Percentiles rank a stretch among this genome's conserved stretches.
phyloP scores from a whole-genome alignment of 2,329 filamentous ascomycete genomes.

The Aspergillus cejpii region DNA sequence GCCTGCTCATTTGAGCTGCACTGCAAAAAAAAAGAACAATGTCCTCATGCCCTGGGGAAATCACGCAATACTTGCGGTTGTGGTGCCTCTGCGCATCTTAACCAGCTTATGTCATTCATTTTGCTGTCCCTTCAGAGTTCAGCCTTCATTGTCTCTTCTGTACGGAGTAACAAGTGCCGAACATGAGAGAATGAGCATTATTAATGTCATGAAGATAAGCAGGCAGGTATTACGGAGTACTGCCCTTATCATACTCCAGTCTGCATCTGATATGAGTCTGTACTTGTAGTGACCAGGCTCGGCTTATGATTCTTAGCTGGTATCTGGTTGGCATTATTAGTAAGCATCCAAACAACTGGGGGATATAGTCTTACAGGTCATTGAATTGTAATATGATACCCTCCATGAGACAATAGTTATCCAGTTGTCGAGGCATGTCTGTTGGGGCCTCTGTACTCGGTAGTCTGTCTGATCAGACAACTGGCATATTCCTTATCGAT shows the following conservation, averaged over 20 bases:
- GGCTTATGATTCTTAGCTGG: not conserved
- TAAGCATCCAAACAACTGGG: not conserved
- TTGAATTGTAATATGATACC: not conserved
- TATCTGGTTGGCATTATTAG: not conserved
- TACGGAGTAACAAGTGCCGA: conserved; percentile 1
- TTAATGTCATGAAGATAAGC: not conserved
- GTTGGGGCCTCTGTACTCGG: too few relatives aligned
- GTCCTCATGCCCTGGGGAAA: conserved; percentile 27
- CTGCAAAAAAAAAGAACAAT: conserved; percentile 28
- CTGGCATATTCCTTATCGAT: not conserved
- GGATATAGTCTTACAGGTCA: not conserved
- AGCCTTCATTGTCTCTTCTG: conserved; percentile 16
- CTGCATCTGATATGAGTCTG: not conserved
- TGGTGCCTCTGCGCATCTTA: conserved; percentile 17
- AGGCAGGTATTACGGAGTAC: not conserved
- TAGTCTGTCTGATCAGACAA: not conserved
- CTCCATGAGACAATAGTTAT: too few relatives aligned
- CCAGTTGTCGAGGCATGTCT: too few relatives aligned
- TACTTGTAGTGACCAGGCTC: not conserved
- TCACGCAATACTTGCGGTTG: conserved; percentile 37
- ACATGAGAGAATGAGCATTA: conserved; percentile 1
- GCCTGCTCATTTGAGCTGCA: conserved; percentile 21
- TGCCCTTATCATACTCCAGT: not conserved
- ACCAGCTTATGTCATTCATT: conserved; percentile 11
- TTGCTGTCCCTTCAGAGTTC: conserved; percentile 8